A percentile compares a stretch with the other conserved stretches of the same genome.
Conservation (phyloP, 306 rosid genomes). For the Sicyos baderoa region DNA sequence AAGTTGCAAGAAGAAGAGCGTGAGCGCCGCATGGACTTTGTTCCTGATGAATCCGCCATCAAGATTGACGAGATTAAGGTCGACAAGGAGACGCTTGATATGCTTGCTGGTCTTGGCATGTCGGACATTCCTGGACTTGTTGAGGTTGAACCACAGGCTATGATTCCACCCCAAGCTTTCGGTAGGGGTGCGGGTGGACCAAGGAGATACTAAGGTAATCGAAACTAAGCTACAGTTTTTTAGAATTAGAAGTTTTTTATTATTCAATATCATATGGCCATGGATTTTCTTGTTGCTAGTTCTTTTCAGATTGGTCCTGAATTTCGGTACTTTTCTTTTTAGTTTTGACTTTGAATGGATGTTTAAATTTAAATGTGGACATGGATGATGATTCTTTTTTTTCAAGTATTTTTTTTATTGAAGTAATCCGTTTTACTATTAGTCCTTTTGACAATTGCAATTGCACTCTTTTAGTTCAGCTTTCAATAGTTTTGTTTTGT, state of each 20-base stretch:
- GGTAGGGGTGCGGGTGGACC: constrained; percentile 28
- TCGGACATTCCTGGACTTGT: constrained; percentile 30
- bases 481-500: too few relatives aligned
- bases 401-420: background rate
- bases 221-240: background rate
- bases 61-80: constrained; percentile 25
- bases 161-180: constrained; percentile 21
- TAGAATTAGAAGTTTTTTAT: constrained; percentile 1
- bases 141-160: constrained; percentile 25
- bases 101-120: constrained; percentile 31
- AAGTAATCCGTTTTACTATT: constrained; percentile 7
- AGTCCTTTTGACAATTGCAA: background rate
- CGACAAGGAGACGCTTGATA: constrained; percentile 30
- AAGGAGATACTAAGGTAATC: constrained; percentile 24
- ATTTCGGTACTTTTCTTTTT: background rate
- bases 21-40: constrained; percentile 33
- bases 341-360: constrained; percentile 14
- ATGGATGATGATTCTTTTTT: background rate
- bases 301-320: background rate
- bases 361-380: constrained; percentile 10
- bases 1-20: constrained; percentile 34
- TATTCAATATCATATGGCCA: background rate
- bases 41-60: constrained; percentile 32
- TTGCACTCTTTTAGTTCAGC: background rate
- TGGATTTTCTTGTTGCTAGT: constrained; percentile 4